These are phyloP conservation scores for Ogataea nonfermentans DNA, from an alignment of 805 yeast genomes.

Conservation along the genomic window DNA sequence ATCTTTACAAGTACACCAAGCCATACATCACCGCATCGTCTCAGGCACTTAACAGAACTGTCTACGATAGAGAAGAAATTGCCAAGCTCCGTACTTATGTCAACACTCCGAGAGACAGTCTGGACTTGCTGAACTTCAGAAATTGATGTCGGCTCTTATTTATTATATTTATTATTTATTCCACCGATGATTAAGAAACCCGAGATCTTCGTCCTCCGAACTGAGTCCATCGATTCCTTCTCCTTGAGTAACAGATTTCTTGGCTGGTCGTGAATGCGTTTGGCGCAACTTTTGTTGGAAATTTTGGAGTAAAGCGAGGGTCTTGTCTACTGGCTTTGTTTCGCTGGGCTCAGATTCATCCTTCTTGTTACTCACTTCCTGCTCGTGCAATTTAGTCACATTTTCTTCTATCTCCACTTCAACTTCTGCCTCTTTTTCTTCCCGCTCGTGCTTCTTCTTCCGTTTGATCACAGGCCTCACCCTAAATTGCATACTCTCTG, in stretches of 20 bases:
- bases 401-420: neutral
- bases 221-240: conserved; percentile 18
- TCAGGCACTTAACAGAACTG: conserved; percentile 38
- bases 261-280: neutral
- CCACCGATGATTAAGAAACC: conserved; percentile 17
- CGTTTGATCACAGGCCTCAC: conserved; percentile 37
- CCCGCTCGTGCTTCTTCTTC: neutral
- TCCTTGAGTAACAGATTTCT: conserved; percentile 6
- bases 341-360: too few relatives aligned
- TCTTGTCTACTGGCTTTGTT: too few relatives aligned
- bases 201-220: conserved; percentile 18
- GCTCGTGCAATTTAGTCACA: neutral
- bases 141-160: conserved; percentile 1
- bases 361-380: too few relatives aligned
- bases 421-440: conserved; percentile 1
- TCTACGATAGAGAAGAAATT: conserved; percentile 37
- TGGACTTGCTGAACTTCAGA: conserved; percentile 31
- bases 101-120: conserved; percentile 34
- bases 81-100: conserved; percentile 37
- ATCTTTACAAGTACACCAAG: conserved; percentile 43
- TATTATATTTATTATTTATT: conserved; percentile 9
- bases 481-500: conserved; percentile 53
- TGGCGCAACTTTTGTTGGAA: neutral
- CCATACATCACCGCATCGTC: conserved; percentile 36
- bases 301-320: too few relatives aligned